Evolutionary conservation across 2,329 filamentous ascomycete species (phyloP).

Genomic region (Geoglossum cookeanum): DNA sequence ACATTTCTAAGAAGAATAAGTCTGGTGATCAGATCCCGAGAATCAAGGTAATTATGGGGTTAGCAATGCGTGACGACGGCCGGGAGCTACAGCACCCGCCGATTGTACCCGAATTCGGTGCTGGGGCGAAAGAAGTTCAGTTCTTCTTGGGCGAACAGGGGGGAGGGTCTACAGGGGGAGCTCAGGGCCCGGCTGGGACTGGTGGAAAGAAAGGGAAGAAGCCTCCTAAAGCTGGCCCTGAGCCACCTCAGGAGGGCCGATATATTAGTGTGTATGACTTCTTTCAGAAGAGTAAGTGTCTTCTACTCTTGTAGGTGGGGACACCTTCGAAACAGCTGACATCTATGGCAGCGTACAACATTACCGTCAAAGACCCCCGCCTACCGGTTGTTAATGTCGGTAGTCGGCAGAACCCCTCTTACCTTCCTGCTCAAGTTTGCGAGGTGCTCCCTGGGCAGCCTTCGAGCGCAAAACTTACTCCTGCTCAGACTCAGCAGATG

Average conservation of each 20-base stretch:
- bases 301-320: too few species aligned
- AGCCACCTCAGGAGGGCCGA: neutral
- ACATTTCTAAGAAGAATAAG: too few species aligned
- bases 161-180: constrained; percentile 8
- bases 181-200: constrained; percentile 22
- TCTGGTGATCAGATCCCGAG: too few species aligned
- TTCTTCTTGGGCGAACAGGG: too few species aligned
- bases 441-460: constrained; percentile 8
- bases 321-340: neutral
- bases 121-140: too few species aligned
- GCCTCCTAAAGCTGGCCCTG: neutral
- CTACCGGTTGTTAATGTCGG: constrained; percentile 6
- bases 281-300: neutral
- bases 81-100: too few species aligned
- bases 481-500: constrained; percentile 7
- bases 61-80: too few species aligned
- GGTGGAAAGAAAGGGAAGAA: constrained; percentile 11
- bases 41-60: too few species aligned
- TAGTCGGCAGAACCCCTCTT: neutral
- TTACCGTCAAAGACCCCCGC: neutral
- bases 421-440: constrained; percentile 9
- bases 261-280: neutral
- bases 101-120: too few species aligned
- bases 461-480: constrained; percentile 3
- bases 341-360: neutral